Percentiles rank a stretch among this genome's conserved stretches.
Evolutionary conservation across 1,284 basidiomycete genomes (phyloP).

Genomic region (Spongiforma sp.): DNA sequence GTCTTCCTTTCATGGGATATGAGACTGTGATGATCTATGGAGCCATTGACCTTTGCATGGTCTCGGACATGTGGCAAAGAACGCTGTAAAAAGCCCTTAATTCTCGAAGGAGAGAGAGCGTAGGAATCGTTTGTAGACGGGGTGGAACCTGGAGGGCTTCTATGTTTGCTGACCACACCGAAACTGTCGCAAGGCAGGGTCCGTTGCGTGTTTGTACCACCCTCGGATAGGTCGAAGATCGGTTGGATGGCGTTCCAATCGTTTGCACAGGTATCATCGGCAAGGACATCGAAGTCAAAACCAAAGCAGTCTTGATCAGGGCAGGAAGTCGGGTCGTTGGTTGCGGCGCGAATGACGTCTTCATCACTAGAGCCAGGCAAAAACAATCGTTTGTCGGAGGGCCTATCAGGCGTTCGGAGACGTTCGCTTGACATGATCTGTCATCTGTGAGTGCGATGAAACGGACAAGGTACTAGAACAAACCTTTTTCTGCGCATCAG

Average conservation of each 20-base stretch:
- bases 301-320: constrained; percentile 40
- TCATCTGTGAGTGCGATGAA: constrained; percentile 15
- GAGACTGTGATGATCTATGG: background rate
- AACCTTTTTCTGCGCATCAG: constrained; percentile 25
- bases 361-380: constrained; percentile 21
- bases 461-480: background rate
- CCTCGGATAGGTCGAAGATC: constrained; percentile 9
- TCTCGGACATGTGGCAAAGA: constrained; percentile 4
- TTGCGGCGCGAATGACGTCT: constrained; percentile 5
- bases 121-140: constrained; percentile 10
- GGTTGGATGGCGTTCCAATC: constrained; percentile 35
- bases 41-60: background rate
- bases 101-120: constrained; percentile 33
- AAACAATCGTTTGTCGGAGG: constrained; percentile 21
- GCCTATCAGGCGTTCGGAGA: constrained; percentile 4
- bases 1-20: background rate
- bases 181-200: background rate
- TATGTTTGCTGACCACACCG: background rate
- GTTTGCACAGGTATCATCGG: constrained; percentile 8
- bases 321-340: background rate
- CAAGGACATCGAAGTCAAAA: constrained; percentile 19
- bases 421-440: constrained; percentile 7
- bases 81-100: constrained; percentile 26
- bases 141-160: background rate
- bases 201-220: constrained; percentile 10